A percentile compares a stretch with the other conserved stretches of the same genome.
Conservation (phyloP, 169 alveolate genomes). For the Plasmodium chabaudi region DNA sequence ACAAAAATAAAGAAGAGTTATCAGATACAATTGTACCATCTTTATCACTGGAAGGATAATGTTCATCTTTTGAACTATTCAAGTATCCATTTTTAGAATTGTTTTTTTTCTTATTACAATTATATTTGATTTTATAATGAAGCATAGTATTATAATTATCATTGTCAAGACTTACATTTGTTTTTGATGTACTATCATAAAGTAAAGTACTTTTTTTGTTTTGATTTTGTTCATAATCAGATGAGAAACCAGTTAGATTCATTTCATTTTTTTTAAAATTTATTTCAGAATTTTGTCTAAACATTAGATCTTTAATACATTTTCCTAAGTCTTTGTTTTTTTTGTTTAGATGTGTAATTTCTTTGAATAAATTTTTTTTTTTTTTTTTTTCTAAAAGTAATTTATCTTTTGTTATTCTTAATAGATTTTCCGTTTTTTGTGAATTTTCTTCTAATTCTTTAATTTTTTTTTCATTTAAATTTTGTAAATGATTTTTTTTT, state of each 20-base stretch:
- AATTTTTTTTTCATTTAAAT: neutral
- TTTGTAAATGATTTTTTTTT: slow-evolving; percentile 29
- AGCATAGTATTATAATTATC: too few relatives aligned
- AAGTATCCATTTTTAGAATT: too few relatives aligned
- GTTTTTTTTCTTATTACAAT: too few relatives aligned
- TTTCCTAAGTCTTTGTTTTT: slow-evolving; percentile 32
- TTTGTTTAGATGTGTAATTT: slow-evolving; percentile 18
- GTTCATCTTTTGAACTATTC: too few relatives aligned
- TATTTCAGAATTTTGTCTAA: neutral
- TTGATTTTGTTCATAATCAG: neutral
- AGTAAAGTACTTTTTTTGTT: neutral
- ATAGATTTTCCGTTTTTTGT: neutral
- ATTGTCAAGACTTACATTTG: too few relatives aligned
- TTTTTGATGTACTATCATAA: too few relatives aligned
- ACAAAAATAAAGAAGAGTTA: slow-evolving; percentile 5
- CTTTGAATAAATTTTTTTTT: slow-evolving; percentile 18
- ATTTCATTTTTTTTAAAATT: neutral
- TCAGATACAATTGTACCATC: slow-evolving; percentile 18
- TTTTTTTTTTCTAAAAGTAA: slow-evolving; percentile 2
- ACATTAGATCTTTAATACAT: neutral
- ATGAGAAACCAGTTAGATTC: neutral
- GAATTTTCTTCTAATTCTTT: slow-evolving; percentile 23
- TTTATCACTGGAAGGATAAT: too few relatives aligned
- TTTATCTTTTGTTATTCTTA: slow-evolving; percentile 17
- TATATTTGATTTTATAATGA: too few relatives aligned